Evolutionary conservation across 139 green algal species (phyloP).

Genomic region (Gonium pectorale): DNA sequence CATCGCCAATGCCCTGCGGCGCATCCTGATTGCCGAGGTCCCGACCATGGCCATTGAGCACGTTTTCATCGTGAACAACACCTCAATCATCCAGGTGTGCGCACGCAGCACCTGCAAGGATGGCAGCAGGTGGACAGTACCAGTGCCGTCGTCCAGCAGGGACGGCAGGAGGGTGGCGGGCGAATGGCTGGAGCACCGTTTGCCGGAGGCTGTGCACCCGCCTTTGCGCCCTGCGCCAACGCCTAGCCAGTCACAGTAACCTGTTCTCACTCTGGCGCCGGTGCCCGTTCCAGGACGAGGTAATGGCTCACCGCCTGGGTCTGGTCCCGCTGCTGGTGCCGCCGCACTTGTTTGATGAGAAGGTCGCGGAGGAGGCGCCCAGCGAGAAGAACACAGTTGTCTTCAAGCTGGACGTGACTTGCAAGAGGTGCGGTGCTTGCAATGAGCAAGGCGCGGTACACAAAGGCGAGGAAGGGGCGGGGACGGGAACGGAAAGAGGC

Average conservation of each 20-base stretch:
- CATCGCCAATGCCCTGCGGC: slow-evolving; percentile 94
- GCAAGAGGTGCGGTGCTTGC: slow-evolving; percentile 32
- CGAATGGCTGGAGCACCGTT: no score
- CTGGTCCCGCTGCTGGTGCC: slow-evolving; percentile 91
- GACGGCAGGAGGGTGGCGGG: no score
- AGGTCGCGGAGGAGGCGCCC: slow-evolving; percentile 63
- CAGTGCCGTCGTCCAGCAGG: no score
- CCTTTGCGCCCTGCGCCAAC: no score
- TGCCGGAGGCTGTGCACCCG: no score
- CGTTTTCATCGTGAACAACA: slow-evolving; percentile 98
- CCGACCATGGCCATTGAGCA: slow-evolving; percentile 98
- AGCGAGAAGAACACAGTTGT: slow-evolving; percentile 80
- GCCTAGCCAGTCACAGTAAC: neutral
- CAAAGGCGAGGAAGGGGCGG: neutral
- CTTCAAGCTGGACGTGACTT: slow-evolving; percentile 73
- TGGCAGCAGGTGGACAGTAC: neutral
- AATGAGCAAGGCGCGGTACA: no score
- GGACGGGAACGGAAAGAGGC: neutral
- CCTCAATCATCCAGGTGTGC: slow-evolving; percentile 88
- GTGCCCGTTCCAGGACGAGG: slow-evolving; percentile 91
- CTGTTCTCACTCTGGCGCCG: no score
- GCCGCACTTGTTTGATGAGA: slow-evolving; percentile 82
- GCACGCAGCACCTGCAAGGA: neutral
- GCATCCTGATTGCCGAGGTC: slow-evolving; percentile 96
- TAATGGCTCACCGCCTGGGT: slow-evolving; percentile 94